Percentiles rank a stretch among this genome's conserved stretches.
phyloP scores from a whole-genome alignment of 306 rosid genomes.

The Hippophae rhamnoides region DNA sequence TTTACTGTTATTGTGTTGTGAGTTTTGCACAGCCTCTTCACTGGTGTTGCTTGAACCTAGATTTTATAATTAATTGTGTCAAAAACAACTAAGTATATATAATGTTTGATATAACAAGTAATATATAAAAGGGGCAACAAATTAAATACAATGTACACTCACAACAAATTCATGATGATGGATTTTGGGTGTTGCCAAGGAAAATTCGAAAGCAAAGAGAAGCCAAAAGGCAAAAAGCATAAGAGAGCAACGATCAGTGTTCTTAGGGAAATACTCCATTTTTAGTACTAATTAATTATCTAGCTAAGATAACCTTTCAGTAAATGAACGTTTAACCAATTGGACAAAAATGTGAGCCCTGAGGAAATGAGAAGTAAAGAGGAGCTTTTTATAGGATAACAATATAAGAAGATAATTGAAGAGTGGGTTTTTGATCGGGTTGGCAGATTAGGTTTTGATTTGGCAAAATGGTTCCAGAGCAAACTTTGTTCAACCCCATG shows the following conservation, averaged over 20 bases:
- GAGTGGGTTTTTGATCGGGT: constrained; percentile 28
- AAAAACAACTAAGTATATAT: not conserved
- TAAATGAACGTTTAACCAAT: not conserved
- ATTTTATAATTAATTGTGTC: not conserved
- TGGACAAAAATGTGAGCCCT: constrained; percentile 2
- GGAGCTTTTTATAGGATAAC: constrained; percentile 31
- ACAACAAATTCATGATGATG: constrained; percentile 78
- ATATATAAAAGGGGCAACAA: not conserved
- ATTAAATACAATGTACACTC: constrained; percentile 9
- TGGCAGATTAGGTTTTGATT: constrained; percentile 64
- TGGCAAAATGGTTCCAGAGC: constrained; percentile 13
- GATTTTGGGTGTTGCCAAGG: constrained; percentile 41
- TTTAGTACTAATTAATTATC: not conserved
- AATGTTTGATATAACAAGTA: not conserved
- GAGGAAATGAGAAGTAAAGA: constrained; percentile 17
- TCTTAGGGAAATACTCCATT: constrained; percentile 30
- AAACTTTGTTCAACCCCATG: constrained; percentile 45
- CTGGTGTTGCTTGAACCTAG: constrained; percentile 81
- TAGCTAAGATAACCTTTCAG: not conserved
- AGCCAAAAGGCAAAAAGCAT: constrained; percentile 33
- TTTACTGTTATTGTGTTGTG: constrained; percentile 73
- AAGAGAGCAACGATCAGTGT: constrained; percentile 15
- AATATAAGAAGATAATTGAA: constrained; percentile 9
- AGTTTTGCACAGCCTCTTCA: constrained; percentile 98
- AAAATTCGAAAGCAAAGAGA: constrained; percentile 43